Evolutionary conservation across 805 yeast species (phyloP).

Genomic region (Clavispora phyllophila): DNA sequence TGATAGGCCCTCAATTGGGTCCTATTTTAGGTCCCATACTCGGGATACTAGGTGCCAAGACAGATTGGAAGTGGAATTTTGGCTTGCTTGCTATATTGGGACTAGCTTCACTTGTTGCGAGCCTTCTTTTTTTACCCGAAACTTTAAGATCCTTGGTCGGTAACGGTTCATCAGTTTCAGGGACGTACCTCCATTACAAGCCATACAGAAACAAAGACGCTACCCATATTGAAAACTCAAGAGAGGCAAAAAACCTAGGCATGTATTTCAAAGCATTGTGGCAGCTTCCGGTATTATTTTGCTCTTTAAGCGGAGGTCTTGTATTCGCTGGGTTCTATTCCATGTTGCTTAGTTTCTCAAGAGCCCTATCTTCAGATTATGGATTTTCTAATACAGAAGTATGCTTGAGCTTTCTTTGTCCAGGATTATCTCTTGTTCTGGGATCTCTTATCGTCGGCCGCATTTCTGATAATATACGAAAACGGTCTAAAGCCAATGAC

Average conservation of each 20-base stretch:
- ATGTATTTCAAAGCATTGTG: slow-evolving; percentile 33
- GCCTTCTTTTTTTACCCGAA: slow-evolving; percentile 33
- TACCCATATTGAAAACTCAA: slow-evolving; percentile 28
- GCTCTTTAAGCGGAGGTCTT: slow-evolving; percentile 44
- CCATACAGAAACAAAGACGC: slow-evolving; percentile 20
- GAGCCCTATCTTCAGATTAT: slow-evolving; percentile 34
- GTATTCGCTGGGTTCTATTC: slow-evolving; percentile 54
- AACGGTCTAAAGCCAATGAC: slow-evolving; percentile 21
- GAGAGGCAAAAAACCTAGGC: slow-evolving; percentile 41
- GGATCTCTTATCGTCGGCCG: slow-evolving; percentile 50
- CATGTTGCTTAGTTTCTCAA: slow-evolving; percentile 46
- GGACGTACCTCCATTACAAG: slow-evolving; percentile 24
- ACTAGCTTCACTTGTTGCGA: slow-evolving; percentile 16
- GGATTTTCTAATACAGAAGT: slow-evolving; percentile 28
- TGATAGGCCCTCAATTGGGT: slow-evolving; percentile 38
- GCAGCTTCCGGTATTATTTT: slow-evolving; percentile 40
- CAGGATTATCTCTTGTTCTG: slow-evolving; percentile 43
- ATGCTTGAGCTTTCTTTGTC: slow-evolving; percentile 47
- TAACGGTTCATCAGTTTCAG: slow-evolving; percentile 22
- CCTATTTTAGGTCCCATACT: slow-evolving; percentile 35
- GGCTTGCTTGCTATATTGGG: slow-evolving; percentile 29
- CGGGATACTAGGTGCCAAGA: slow-evolving; percentile 22
- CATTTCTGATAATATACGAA: slow-evolving; percentile 38
- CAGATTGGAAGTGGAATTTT: slow-evolving; percentile 32
- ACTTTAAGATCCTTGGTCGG: slow-evolving; percentile 37